Conservation (phyloP, 805 yeast genomes). For the Spathaspora arborariae region DNA sequence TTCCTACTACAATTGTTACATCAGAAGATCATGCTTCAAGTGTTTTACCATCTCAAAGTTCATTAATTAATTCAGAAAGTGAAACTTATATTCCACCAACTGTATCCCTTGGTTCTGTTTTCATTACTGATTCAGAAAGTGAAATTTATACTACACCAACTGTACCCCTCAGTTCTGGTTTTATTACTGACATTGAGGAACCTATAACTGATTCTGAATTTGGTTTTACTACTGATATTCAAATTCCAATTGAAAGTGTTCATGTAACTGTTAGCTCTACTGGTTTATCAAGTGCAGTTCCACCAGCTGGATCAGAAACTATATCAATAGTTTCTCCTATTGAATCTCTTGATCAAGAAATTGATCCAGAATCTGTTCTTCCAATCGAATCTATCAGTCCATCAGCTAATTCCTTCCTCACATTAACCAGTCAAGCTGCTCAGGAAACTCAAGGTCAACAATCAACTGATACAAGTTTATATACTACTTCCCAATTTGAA, state of each 20-base stretch:
- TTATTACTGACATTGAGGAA: too few relatives aligned
- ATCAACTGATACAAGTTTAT: neutral
- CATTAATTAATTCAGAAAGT: neutral
- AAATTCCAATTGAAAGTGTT: neutral
- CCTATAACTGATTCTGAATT: too few relatives aligned
- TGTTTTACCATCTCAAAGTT: too few relatives aligned
- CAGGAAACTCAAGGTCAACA: neutral
- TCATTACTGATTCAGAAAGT: too few relatives aligned
- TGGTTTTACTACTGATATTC: neutral
- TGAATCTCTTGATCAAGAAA: too few relatives aligned
- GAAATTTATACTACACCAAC: too few relatives aligned
- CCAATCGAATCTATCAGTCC: neutral
- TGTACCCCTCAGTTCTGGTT: too few relatives aligned
- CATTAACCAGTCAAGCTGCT: neutral
- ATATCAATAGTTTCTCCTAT: neutral
- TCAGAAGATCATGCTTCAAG: neutral
- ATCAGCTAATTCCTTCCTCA: too few relatives aligned
- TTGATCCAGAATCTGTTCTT: too few relatives aligned
- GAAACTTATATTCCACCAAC: too few relatives aligned
- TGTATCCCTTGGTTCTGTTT: too few relatives aligned
- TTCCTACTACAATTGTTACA: conserved; percentile 3
- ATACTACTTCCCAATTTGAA: conserved; percentile 1
- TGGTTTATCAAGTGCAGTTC: neutral
- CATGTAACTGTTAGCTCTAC: neutral
- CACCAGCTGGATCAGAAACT: neutral